A percentile compares a stretch with the other conserved stretches of the same genome.
Evolutionary conservation across 2,329 filamentous ascomycete species (phyloP).

Genomic region (Nemania diffusa): DNA sequence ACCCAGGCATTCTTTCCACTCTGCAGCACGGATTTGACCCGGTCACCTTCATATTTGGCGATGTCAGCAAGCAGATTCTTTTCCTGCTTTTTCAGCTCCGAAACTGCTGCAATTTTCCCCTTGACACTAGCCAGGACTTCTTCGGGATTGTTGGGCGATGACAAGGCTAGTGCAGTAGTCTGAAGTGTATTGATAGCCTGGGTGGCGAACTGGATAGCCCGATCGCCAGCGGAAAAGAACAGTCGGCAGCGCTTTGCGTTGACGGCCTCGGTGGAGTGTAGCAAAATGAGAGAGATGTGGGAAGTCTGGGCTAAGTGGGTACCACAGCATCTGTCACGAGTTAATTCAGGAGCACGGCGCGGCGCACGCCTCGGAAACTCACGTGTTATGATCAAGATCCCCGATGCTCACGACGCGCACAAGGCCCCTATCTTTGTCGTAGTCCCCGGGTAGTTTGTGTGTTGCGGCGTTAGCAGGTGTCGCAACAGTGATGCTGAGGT

Average conservation of each 20-base stretch:
- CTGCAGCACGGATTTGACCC: background rate
- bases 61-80: background rate
- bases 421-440: background rate
- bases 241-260: background rate
- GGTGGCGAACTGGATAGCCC: background rate
- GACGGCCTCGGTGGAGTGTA: background rate
- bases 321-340: background rate
- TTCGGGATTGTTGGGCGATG: background rate
- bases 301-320: background rate
- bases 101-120: background rate
- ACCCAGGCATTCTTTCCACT: constrained; percentile 2
- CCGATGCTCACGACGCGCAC: background rate
- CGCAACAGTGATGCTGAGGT: background rate
- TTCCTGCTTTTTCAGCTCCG: constrained; percentile 1
- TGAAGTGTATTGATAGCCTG: background rate
- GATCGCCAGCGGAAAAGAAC: background rate
- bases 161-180: background rate
- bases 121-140: background rate
- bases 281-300: background rate
- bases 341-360: background rate
- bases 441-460: background rate
- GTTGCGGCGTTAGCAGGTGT: background rate
- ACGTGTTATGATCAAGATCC: background rate
- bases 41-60: background rate
- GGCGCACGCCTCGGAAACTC: background rate